Base-by-base conservation (phyloP, 345 rosid genomes). In the Melaleuca quinquenervia region DNA sequence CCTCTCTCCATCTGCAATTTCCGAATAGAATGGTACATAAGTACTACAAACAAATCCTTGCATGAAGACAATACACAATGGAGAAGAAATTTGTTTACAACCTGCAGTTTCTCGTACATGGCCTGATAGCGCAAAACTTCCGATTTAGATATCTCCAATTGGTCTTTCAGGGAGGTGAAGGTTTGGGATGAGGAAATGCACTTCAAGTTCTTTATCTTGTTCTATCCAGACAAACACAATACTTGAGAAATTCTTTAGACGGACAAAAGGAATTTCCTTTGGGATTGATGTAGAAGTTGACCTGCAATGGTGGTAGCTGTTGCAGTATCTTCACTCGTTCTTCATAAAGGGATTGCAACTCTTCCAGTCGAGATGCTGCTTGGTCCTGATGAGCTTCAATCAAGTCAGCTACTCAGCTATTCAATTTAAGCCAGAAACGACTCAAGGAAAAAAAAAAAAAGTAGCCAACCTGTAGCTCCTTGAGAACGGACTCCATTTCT, bases 71-170 rank as follows among this genome's bases (percentile, higher is more conserved):
- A 85, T 80, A 87, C 83, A 53, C 56, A 88, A 76, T 86, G 87
- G 87, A 89, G 82, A 90, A 88, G 88, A 90, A 93, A 92, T 91
- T 89, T 88, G 90, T 93, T 91, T 91, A 91, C 96, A 92, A 97
- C 99, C 99, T 97, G 99, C 84, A 96, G 94, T 94, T 94, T 97
- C 94, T 95, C 96, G 52, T 90, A 94, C 84, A 93, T 88, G 87
- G 95, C 92, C 91, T 92, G 97, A 92, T 93, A 95, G 70, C 87
- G 88, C 60, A 85, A 55, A 89, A 93, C 96, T 89, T 93, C 95
- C 51, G 93, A 88, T 89, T 95, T 98, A 88, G 96, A 92, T 86
- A 90, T 95, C 87, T 90, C 95, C 82, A 98, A 90, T 90, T 95
- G 98, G 86, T 94, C 95, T 92, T 88, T 93, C 85, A 94, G 88